Evolutionary conservation across 371 early-diverging fungal genomes (phyloP).

Genomic region (Coemansia sp.): DNA sequence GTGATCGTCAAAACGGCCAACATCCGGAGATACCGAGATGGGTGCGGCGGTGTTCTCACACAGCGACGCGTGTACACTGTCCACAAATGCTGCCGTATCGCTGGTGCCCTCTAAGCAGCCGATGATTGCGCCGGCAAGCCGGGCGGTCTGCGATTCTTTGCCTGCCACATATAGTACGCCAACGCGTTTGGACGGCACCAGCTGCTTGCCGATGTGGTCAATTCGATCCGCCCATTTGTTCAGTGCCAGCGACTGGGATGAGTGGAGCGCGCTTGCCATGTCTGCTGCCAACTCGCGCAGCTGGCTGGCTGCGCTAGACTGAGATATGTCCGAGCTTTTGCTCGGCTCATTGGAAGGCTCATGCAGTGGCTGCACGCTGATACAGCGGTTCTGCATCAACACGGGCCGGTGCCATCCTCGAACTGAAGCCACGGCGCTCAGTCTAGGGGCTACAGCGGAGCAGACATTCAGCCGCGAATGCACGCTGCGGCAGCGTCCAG

Average conservation of each 20-base stretch:
- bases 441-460: neutral
- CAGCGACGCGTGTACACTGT: neutral
- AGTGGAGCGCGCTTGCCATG: slow-evolving; percentile 5
- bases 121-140: slow-evolving; percentile 1
- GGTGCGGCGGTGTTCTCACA: neutral
- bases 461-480: neutral
- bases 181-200: neutral
- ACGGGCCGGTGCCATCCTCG: no score
- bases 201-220: neutral
- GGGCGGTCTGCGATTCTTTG: slow-evolving; percentile 8
- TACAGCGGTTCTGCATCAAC: slow-evolving; percentile 3
- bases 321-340: slow-evolving; percentile 8
- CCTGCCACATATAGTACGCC: slow-evolving; percentile 19
- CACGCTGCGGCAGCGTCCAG: neutral
- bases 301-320: slow-evolving; percentile 1
- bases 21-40: neutral
- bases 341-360: neutral
- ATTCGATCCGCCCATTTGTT: slow-evolving; percentile 27
- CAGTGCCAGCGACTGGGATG: slow-evolving; percentile 9
- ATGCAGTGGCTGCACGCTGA: slow-evolving; percentile 15
- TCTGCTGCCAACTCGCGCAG: slow-evolving; percentile 24
- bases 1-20: neutral
- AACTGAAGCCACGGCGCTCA: no score
- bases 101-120: neutral
- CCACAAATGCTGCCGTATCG: neutral